A percentile compares a stretch with the other conserved stretches of the same genome.
Conservation (phyloP, 139 green algal species). For the Chlamydomonas schloesseri region DNA sequence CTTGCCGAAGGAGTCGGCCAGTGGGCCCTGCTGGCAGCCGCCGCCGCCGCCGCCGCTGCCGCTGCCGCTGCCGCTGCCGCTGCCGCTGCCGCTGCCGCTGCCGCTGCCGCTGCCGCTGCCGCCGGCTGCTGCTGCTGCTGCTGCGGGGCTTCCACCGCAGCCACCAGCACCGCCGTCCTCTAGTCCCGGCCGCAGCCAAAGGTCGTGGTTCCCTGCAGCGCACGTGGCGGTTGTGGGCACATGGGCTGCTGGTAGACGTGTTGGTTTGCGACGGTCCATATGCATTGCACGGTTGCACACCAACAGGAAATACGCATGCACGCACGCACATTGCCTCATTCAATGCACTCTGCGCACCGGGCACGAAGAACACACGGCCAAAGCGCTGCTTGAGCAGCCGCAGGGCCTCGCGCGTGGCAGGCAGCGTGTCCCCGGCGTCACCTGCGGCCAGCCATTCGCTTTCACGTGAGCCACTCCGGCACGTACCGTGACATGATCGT, state of each 20-base stretch:
- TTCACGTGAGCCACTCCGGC: no score
- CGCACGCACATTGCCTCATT: not conserved
- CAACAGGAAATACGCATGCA: not conserved
- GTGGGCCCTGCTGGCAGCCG: no score
- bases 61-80: no score
- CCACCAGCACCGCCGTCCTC: not conserved
- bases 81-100: no score
- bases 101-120: no score
- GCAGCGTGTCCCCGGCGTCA: slow-evolving; percentile 24
- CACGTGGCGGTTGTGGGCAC: not conserved
- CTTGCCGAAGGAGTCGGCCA: slow-evolving; percentile 26
- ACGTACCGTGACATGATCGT: no score
- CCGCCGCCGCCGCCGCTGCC: no score
- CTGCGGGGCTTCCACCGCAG: not conserved
- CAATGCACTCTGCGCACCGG: not conserved
- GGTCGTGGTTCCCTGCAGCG: slow-evolving; percentile 34
- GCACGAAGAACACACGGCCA: slow-evolving; percentile 28
- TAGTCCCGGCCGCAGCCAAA: slow-evolving; percentile 27
- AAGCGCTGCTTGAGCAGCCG: slow-evolving; percentile 30
- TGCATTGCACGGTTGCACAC: no score
- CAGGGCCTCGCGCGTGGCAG: not conserved
- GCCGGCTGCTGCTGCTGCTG: no score
- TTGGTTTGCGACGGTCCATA: no score
- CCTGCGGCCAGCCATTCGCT: not conserved
- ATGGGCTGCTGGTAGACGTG: not conserved